Evolutionary conservation across 306 rosid genomes (phyloP), one percentile per base, ranked within the genome.

Genomic region (Ormosia semicastrata): DNA sequence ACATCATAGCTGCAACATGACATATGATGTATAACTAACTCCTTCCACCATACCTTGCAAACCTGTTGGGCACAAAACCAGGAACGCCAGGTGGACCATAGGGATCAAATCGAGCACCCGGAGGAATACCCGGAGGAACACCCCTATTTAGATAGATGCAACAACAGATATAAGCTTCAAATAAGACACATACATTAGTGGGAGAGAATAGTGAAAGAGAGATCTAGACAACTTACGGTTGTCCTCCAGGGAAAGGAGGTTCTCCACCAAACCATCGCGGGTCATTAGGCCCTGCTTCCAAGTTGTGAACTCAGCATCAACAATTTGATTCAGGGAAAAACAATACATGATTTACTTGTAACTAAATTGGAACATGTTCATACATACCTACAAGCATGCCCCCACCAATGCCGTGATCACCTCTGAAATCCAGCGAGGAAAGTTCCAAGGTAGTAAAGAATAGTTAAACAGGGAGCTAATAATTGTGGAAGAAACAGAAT

Each of bases 51-150:
- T 85, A 94, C 97, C 96, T 91, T 34, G 85, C 67, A 86, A 91
- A 92, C 39, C 92, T 85, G 85, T 84, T 74, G 9, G 96, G 94
- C 79, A 89, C 98, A 85, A 92, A 94, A 47, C 95, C 97, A 76
- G 97, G 97, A 77, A 90, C 71, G 43, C 86, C 95, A 62, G 98
- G 94, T 39, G 97, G 98, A 34, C 97, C 98, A 75, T 74, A 84
- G 6, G 96, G 97, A 92, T 94, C 98, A 82, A 89, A 92, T 79
- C 96, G 93, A 85, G 93, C 93, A 82, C 97, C 96, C 0, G 1
- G 24, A 24, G 24, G 24, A 24, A 24, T 24, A 24, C 24, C 24
- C 24, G 95, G 97, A 52, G 97, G 98, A 44, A 89, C 87, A 59
- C 88, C 94, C 82, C 98, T 92, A 86, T 86, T 85, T 12, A 80